Evolutionary conservation across 352 stramenopile species (phyloP).

Genomic region (Phytophthora ramorum): DNA sequence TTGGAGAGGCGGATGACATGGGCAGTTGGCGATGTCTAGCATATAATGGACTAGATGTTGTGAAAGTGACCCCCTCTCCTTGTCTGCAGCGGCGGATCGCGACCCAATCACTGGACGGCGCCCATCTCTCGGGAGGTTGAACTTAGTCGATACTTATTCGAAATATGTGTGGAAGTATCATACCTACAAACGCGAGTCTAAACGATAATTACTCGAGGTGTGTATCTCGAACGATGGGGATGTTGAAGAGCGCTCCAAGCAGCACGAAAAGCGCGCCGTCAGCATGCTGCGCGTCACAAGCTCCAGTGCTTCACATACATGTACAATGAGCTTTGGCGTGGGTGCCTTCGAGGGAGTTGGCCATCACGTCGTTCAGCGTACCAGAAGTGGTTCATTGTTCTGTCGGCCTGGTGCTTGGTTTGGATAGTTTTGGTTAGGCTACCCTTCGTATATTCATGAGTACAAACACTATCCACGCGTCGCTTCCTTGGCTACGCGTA

Average conservation of each 20-base stretch:
- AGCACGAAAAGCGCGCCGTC: neutral
- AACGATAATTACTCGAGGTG: slow-evolving; percentile 9
- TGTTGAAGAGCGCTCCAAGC: slow-evolving; percentile 21
- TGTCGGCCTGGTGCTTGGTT: too few relatives aligned
- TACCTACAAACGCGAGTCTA: neutral
- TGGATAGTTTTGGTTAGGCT: too few relatives aligned
- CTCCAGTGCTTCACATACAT: neutral
- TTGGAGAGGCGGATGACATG: slow-evolving; percentile 6
- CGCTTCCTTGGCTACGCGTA: neutral
- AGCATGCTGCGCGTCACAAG: neutral
- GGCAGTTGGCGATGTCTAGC: neutral
- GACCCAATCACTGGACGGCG: slow-evolving; percentile 17
- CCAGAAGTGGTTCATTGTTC: too few relatives aligned
- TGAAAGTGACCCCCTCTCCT: slow-evolving; percentile 7
- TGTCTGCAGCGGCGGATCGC: slow-evolving; percentile 6
- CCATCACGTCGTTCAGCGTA: too few relatives aligned
- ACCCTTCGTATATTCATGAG: too few relatives aligned
- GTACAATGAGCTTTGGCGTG: neutral
- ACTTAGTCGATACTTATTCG: slow-evolving; percentile 5
- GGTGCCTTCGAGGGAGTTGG: too few relatives aligned
- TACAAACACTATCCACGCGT: neutral
- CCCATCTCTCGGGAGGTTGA: slow-evolving; percentile 16
- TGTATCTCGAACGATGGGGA: neutral
- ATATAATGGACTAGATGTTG: neutral
- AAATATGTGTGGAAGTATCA: neutral